Conservation (phyloP, 2,329 filamentous ascomycete genomes). For the Daldinia sp. region DNA sequence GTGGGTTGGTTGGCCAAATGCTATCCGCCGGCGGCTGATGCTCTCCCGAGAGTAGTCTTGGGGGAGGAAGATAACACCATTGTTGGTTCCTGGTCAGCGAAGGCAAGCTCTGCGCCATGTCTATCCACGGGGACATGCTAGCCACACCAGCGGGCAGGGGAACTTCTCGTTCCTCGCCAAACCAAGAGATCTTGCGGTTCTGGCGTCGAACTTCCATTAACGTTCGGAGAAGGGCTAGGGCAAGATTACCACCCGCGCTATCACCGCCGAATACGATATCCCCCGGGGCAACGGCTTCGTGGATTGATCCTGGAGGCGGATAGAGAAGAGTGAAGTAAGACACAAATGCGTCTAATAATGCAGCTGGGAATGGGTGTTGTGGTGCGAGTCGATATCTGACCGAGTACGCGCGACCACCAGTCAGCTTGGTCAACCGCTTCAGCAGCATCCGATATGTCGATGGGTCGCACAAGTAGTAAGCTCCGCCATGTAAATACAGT, state of each 20-base stretch:
- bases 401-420: slow-evolving; percentile 75
- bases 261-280: slow-evolving; percentile 81
- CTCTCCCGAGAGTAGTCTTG: slow-evolving; percentile 50
- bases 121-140: slow-evolving; percentile 76
- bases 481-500: slow-evolving; percentile 82
- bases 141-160: slow-evolving; percentile 76
- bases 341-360: slow-evolving; percentile 77
- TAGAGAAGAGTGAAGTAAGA: slow-evolving; percentile 80
- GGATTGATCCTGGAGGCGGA: slow-evolving; percentile 75
- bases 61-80: slow-evolving; percentile 74
- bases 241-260: slow-evolving; percentile 79
- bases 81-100: slow-evolving; percentile 63
- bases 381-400: slow-evolving; percentile 82
- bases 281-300: slow-evolving; percentile 71
- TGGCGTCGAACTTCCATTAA: slow-evolving; percentile 71
- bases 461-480: slow-evolving; percentile 79
- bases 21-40: slow-evolving; percentile 58
- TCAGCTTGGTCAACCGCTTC: slow-evolving; percentile 73
- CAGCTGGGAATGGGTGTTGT: slow-evolving; percentile 79
- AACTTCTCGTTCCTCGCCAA: slow-evolving; percentile 68
- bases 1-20: slow-evolving; percentile 69
- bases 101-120: slow-evolving; percentile 73
- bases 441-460: slow-evolving; percentile 70
- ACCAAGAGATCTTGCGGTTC: slow-evolving; percentile 66
- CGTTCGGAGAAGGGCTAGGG: slow-evolving; percentile 74